A percentile compares a stretch with the other conserved stretches of the same genome.
Evolutionary conservation across 2,329 filamentous ascomycete species (phyloP).

Genomic region (Dothideomycetes sp.): DNA sequence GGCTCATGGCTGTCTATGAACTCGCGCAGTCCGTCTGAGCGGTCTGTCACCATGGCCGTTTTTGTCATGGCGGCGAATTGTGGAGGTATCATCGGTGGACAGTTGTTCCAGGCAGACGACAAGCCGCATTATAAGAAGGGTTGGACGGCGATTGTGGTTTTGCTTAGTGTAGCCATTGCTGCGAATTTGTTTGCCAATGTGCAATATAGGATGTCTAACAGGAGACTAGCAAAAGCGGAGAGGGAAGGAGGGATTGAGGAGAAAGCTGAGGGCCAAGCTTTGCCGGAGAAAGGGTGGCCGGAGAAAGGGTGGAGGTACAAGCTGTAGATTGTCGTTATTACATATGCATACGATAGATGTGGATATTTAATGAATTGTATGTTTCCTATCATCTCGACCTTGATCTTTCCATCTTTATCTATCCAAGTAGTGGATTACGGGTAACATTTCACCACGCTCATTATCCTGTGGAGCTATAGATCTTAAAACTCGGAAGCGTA

Average conservation of each 20-base stretch:
- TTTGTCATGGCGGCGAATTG: slow-evolving; percentile 14
- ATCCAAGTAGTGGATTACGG: too few species aligned
- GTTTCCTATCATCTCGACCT: too few species aligned
- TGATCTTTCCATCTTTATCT: too few species aligned
- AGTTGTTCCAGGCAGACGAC: slow-evolving; percentile 13
- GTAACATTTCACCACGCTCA: too few species aligned
- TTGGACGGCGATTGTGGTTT: slow-evolving; percentile 11
- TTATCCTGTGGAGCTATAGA: too few species aligned
- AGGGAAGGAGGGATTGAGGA: neutral
- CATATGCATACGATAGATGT: neutral
- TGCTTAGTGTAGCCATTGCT: slow-evolving; percentile 7
- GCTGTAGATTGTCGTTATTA: neutral
- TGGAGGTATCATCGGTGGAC: slow-evolving; percentile 13
- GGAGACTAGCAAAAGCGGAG: neutral
- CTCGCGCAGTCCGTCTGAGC: slow-evolving; percentile 12
- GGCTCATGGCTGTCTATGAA: slow-evolving; percentile 15
- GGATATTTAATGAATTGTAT: neutral
- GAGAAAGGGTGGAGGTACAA: neutral
- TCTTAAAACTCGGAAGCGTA: too few species aligned
- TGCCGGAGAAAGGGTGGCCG: neutral
- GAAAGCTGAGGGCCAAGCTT: neutral
- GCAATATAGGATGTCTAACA: slow-evolving; percentile 13
- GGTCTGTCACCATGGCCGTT: slow-evolving; percentile 14
- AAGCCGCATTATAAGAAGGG: slow-evolving; percentile 11
- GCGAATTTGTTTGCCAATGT: slow-evolving; percentile 8